phyloP scores from a whole-genome alignment of 2,329 filamentous ascomycete species.

The Mycosphaerella sp. region DNA sequence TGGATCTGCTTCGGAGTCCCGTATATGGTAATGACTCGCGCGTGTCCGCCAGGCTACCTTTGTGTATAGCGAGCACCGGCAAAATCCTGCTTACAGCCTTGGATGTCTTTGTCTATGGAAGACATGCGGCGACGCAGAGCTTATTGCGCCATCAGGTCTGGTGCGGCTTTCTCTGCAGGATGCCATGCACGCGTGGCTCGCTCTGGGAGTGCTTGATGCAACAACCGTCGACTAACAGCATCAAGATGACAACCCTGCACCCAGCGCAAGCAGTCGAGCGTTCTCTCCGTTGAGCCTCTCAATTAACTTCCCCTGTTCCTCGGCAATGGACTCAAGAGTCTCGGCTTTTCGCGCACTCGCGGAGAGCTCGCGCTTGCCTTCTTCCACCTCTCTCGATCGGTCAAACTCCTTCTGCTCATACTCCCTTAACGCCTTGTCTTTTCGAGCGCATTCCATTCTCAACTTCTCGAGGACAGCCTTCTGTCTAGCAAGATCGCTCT shows the following conservation, averaged over 20 bases:
- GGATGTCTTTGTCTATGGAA: background rate
- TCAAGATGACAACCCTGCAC: background rate
- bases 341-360: background rate
- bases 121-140: background rate
- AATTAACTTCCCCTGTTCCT: constrained; percentile 14
- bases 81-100: background rate
- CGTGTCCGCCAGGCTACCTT: background rate
- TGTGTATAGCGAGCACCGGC: background rate
- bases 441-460: background rate
- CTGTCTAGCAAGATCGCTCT: constrained; percentile 12
- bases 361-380: background rate
- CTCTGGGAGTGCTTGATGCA: background rate
- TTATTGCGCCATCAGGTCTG: background rate
- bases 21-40: background rate
- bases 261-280: background rate
- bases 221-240: background rate
- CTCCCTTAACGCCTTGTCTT: background rate
- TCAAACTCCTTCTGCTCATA: constrained; percentile 1
- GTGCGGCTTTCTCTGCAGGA: too few relatives aligned
- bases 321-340: constrained; percentile 3
- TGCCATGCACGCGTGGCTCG: too few relatives aligned
- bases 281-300: constrained; percentile 10
- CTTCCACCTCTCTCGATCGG: constrained; percentile 3
- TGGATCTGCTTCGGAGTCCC: background rate
- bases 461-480: constrained; percentile 6